Base-by-base conservation (phyloP, 768 basidiomycete species). In the Leccinum rimulosum region DNA sequence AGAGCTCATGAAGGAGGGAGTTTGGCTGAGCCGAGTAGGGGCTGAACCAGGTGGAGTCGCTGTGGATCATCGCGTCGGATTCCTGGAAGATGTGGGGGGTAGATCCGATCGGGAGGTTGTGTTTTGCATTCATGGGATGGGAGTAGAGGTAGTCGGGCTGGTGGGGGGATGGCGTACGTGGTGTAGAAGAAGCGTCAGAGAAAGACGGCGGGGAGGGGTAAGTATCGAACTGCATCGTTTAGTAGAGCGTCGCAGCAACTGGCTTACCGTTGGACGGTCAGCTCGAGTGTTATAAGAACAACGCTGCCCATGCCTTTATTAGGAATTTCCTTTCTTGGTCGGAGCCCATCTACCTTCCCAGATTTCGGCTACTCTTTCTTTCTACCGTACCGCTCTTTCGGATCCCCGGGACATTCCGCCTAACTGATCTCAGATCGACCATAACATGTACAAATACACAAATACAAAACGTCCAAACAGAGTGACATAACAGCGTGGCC, bases 151-250 rank as follows among this genome's bases (percentile, higher is more conserved):
- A 66, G 65, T 78, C 75, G 63, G 73, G 62, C 15, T 74, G 68
- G 49, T 74, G 77, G 22, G 89, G 89, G 1, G 89, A 90, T 0
- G 89, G 89, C 0, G 89, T 91, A 56, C 88, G 82, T 2, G 89
- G 89, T 1, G 82, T 78, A 48, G 87, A 78, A 53, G 83, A 87
- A 61, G 84, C 81, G 76, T 87, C 84, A 57, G 85, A 84, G 77
- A 85, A 86, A 64, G 84, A 63, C 33, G 71, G 66, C 43, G 71
- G 70, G 35, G 73, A 79, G 53, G 82, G 75, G 74, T 85, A 88
- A 7, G 77, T 72, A 76, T 87, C 85, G 73, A 87, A 89, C 68
- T 81, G 80, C 80, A 81, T 81, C 61, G 22, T 43, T 43, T 52
- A 30, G 61, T 50, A 54, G 61, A 66, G 64, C 63, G 65, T 60